Evolutionary conservation across 2,329 filamentous ascomycete species (phyloP).

Genomic region (Hirsutella minnesotensis): DNA sequence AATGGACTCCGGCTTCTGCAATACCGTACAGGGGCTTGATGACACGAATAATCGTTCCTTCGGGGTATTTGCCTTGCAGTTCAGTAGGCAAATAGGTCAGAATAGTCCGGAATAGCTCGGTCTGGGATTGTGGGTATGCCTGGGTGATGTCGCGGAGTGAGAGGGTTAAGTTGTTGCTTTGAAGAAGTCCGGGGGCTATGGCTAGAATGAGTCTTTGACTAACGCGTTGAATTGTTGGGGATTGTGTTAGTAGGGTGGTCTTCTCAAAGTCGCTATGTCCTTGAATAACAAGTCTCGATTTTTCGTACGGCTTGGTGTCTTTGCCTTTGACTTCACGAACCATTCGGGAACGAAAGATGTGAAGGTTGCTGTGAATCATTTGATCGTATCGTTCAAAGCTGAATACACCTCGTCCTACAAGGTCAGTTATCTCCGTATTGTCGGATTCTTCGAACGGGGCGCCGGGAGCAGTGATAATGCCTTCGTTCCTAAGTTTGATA

Average conservation of each 20-base stretch:
- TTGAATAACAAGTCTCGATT: neutral
- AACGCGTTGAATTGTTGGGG: neutral
- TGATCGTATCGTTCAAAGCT: neutral
- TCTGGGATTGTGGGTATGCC: neutral
- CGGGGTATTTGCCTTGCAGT: neutral
- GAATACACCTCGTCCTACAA: neutral
- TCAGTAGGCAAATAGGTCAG: neutral
- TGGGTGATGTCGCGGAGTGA: neutral
- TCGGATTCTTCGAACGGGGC: neutral
- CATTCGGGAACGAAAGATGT: neutral
- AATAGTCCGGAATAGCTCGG: neutral
- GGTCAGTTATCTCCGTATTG: neutral
- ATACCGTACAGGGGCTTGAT: too few species aligned
- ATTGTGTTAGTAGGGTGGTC: neutral
- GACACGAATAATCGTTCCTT: neutral
- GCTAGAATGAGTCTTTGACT: neutral
- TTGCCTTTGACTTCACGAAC: too few species aligned
- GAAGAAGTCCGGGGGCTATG: neutral
- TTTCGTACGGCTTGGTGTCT: neutral
- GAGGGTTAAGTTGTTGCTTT: neutral
- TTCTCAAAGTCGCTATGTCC: neutral
- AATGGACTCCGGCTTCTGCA: too few species aligned
- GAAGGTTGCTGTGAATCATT: too few species aligned
- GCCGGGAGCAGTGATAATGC: neutral
- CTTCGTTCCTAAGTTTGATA: neutral